phyloP scores from a whole-genome alignment of 1,284 basidiomycete genomes.

The Volvariella surrecta region DNA sequence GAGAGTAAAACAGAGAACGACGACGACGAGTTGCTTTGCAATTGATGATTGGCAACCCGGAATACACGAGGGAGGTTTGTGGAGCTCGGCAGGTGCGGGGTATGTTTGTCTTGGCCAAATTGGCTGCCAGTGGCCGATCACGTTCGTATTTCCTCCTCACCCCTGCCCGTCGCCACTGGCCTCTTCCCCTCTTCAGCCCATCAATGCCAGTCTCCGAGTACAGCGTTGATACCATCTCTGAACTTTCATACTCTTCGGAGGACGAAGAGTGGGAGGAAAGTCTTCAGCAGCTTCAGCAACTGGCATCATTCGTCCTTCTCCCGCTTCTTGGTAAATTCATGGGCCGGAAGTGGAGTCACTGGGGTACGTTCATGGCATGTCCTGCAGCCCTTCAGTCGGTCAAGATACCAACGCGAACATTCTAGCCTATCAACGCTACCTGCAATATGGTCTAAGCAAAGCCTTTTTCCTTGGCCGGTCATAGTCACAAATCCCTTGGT shows the following conservation, averaged over 20 bases:
- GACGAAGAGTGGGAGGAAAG: conserved; percentile 93
- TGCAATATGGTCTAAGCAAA: conserved; percentile 55
- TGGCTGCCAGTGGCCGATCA: no score
- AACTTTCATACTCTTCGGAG: conserved; percentile 67
- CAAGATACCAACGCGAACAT: no score
- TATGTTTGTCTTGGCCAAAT: no score
- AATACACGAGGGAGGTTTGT: background rate
- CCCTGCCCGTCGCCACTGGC: background rate
- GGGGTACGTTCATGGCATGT: conserved; percentile 46
- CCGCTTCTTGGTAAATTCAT: conserved; percentile 87
- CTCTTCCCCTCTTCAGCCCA: background rate
- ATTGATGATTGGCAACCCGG: conserved; percentile 3
- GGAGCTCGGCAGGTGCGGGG: no score
- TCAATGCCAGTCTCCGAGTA: conserved; percentile 28
- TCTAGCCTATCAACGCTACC: conserved; percentile 67
- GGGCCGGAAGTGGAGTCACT: conserved; percentile 79
- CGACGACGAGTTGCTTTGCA: background rate
- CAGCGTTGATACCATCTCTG: conserved; percentile 42
- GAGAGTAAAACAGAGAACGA: background rate
- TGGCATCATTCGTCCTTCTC: conserved; percentile 73
- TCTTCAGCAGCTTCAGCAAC: conserved; percentile 73
- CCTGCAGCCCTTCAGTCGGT: background rate
- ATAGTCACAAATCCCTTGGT: background rate
- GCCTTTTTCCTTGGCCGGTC: conserved; percentile 53
- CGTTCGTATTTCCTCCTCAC: conserved; percentile 3